Conservation (phyloP, 2,329 filamentous ascomycete species). For the Claviceps sp. region DNA sequence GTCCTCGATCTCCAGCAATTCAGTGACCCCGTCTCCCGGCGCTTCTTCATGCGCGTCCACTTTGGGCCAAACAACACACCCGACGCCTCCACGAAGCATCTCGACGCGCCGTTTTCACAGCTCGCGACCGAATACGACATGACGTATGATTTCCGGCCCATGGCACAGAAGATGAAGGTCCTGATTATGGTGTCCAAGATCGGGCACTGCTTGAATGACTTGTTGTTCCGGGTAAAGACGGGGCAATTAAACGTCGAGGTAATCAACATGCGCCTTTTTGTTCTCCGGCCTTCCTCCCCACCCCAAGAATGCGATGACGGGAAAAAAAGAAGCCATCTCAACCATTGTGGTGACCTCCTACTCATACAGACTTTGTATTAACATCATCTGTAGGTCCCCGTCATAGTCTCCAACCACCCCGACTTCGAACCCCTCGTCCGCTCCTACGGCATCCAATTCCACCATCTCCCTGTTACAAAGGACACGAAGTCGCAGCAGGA, state of each 20-base stretch:
- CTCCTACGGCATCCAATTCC: conserved; percentile 66
- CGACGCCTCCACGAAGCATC: conserved; percentile 29
- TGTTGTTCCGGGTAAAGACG: conserved; percentile 66
- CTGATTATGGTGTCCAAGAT: conserved; percentile 87
- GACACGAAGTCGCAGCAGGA: conserved; percentile 70
- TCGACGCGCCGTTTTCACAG: conserved; percentile 42
- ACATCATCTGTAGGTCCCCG: conserved; percentile 33
- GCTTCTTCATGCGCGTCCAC: conserved; percentile 83
- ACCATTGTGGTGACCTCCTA: too few relatives aligned
- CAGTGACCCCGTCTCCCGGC: conserved; percentile 58
- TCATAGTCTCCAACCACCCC: conserved; percentile 73
- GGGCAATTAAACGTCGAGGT: conserved; percentile 59
- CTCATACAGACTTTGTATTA: too few relatives aligned
- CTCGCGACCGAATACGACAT: conserved; percentile 53
- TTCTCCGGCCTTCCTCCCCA: not conserved
- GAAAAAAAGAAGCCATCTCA: too few relatives aligned
- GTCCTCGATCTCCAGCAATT: conserved; percentile 79
- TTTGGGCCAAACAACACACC: conserved; percentile 43
- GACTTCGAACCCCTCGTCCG: conserved; percentile 57
- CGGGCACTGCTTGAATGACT: conserved; percentile 72
- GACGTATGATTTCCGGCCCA: conserved; percentile 58
- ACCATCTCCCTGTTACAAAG: conserved; percentile 66
- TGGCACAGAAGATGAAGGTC: conserved; percentile 57
- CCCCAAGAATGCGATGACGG: too few relatives aligned
- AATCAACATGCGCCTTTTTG: not conserved